These are phyloP conservation scores for Monosporascus sp. DNA, from an alignment of 2,329 filamentous ascomycete genomes.

Conservation along the genomic window DNA sequence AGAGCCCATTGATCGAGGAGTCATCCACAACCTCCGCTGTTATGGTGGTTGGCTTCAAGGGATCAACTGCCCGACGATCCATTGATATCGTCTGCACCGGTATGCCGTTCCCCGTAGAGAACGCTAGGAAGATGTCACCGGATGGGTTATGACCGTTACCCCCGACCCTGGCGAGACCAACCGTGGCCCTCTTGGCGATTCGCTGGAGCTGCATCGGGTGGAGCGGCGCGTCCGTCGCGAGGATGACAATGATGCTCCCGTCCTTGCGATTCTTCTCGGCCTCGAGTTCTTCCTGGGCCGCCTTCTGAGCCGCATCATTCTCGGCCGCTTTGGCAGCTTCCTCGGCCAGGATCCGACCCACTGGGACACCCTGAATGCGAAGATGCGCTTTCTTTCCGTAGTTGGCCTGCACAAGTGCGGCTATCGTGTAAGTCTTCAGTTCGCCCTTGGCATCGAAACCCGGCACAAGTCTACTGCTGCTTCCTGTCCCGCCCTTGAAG, in stretches of 20 bases:
- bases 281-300: slow-evolving; percentile 22
- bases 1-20: slow-evolving; percentile 54
- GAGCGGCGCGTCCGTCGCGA: slow-evolving; percentile 59
- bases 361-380: slow-evolving; percentile 54
- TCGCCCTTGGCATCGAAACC: slow-evolving; percentile 34
- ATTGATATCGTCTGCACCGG: slow-evolving; percentile 35
- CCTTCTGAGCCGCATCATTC: slow-evolving; percentile 20
- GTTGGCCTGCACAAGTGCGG: slow-evolving; percentile 60
- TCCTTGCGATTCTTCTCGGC: slow-evolving; percentile 48
- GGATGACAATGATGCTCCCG: slow-evolving; percentile 56
- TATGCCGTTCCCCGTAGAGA: slow-evolving; percentile 56
- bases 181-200: slow-evolving; percentile 55
- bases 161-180: slow-evolving; percentile 57
- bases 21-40: slow-evolving; percentile 49
- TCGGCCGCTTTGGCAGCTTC: slow-evolving; percentile 28
- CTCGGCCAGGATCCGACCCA: slow-evolving; percentile 52
- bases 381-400: slow-evolving; percentile 56
- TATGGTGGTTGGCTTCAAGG: slow-evolving; percentile 32
- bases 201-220: slow-evolving; percentile 52
- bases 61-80: slow-evolving; percentile 33
- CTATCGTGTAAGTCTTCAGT: slow-evolving; percentile 50
- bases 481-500: slow-evolving; percentile 65
- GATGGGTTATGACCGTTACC: slow-evolving; percentile 58
- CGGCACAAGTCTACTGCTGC: slow-evolving; percentile 51
- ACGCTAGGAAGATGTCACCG: slow-evolving; percentile 63